Conservation (phyloP, 768 basidiomycete species). For the Sporobolomyces pararoseus region DNA sequence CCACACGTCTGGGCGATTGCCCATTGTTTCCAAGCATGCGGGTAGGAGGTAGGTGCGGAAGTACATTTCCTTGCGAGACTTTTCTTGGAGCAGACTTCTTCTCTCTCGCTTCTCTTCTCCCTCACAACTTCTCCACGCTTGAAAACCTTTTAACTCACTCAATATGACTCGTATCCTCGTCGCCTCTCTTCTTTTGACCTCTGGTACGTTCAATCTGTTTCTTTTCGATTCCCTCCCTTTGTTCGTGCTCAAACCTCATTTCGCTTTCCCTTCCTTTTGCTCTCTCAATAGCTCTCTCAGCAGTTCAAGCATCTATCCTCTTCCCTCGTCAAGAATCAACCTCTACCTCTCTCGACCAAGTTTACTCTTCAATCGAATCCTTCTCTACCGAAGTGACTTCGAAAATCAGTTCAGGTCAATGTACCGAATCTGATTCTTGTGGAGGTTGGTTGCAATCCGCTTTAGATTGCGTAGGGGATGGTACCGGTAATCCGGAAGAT, state of each 20-base stretch:
- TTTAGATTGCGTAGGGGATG: background rate
- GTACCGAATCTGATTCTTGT: background rate
- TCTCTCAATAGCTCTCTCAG: too few relatives aligned
- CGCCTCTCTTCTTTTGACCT: background rate
- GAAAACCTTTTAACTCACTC: background rate
- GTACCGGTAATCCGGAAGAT: background rate
- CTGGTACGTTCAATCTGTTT: too few relatives aligned
- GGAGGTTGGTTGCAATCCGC: background rate
- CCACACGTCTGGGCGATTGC: too few relatives aligned
- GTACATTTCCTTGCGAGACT: background rate
- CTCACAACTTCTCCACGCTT: background rate
- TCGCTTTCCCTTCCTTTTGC: background rate
- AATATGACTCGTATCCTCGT: background rate
- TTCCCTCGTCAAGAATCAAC: conserved; percentile 2
- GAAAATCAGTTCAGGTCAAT: background rate
- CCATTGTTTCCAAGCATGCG: too few relatives aligned
- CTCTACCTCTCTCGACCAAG: background rate
- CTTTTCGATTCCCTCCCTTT: too few relatives aligned
- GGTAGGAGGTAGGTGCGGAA: background rate
- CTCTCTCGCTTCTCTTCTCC: too few relatives aligned
- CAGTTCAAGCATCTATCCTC: background rate
- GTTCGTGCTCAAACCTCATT: background rate
- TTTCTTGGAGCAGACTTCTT: too few relatives aligned
- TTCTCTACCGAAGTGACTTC: background rate
- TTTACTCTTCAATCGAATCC: background rate